Base-by-base conservation (phyloP, 2,329 filamentous ascomycete species). In the Exophiala dermatitidis region DNA sequence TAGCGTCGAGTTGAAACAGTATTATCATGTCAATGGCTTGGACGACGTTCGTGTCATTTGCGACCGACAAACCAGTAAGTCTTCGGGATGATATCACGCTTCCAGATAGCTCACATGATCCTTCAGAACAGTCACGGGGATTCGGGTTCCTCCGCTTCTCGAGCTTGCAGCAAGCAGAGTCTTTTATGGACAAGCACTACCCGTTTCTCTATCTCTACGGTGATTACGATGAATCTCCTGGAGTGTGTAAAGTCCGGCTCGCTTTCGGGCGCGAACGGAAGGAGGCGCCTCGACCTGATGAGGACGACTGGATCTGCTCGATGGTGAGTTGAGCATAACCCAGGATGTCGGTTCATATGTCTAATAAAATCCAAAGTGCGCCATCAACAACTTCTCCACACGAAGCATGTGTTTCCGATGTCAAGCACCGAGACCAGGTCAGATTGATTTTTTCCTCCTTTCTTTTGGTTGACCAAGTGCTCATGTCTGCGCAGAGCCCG, bases 391-490 rank as follows among this genome's bases (percentile, higher is more conserved):
- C 62, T 84, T 78, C 60, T 71, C 79, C 3, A 74, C 76, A 44
- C 73, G 81, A 41, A 67, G 70, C 9, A 71, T 75, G 52, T 84
- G 81, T 63, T 82, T 79, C 63, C 74, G 78, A 42, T 84, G 81
- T 63, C 77, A 81, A 62, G 71, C 73, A 6, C 73, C 75, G 12
- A 73, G 74, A 62, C 74, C 75, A 54, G 74, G 79, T 80, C 67
- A 62, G 74, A 5, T 4, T 19, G 37, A 31, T 28, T 41, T 19
- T 5, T n/a, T 31, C 34, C 3, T 19, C 9, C 2, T 32, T 36
- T 10, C 38, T 34, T 30, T 44, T 19, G 19, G 19, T 19, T 19
- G 19, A 19, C 19, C 19, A 19, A 19, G 19, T 19, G 31, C 12
- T 31, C 33, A 56, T 49, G 52, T 38, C 54, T 32, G 38, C 26